Conservation (phyloP, 1,284 basidiomycete genomes). For the Boletus smithii region DNA sequence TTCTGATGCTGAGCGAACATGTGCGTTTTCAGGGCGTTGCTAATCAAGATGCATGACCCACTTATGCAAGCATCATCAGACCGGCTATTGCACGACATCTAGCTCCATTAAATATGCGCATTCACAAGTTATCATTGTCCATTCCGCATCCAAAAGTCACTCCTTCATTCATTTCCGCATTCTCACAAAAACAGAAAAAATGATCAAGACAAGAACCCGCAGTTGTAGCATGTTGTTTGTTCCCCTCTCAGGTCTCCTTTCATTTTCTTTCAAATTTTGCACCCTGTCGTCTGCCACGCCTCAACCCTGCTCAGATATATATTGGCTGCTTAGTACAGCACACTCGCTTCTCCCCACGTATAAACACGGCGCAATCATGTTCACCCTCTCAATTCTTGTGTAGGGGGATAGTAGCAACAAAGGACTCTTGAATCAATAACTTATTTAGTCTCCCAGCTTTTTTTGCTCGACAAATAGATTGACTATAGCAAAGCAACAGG, state of each 20-base stretch:
- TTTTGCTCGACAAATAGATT: background rate
- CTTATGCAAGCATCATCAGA: conserved; percentile 9
- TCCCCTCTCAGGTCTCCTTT: conserved; percentile 8
- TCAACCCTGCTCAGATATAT: conserved; percentile 27
- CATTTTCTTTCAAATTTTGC: conserved; percentile 9
- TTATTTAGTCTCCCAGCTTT: conserved; percentile 2
- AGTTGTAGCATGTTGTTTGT: conserved; percentile 30
- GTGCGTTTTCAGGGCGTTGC: conserved; percentile 24
- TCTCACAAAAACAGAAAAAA: conserved; percentile 14
- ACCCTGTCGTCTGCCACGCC: conserved; percentile 7
- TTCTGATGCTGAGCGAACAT: conserved; percentile 4
- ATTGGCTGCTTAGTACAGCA: conserved; percentile 22
- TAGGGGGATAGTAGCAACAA: conserved; percentile 10
- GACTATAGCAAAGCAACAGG: background rate
- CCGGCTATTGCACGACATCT: conserved; percentile 11
- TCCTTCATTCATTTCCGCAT: conserved; percentile 21
- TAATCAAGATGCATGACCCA: conserved; percentile 17
- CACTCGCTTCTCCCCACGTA: conserved; percentile 5
- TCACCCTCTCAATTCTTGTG: conserved; percentile 12
- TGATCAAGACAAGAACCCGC: conserved; percentile 8
- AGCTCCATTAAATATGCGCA: background rate
- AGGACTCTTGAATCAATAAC: conserved; percentile 20
- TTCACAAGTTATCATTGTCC: conserved; percentile 5
- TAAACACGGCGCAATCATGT: conserved; percentile 14
- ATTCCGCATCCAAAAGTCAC: conserved; percentile 8